Evolutionary conservation across 257 asterid genomes (phyloP), one percentile per base, ranked within the genome.

Genomic region (Scutellaria baicalensis): DNA sequence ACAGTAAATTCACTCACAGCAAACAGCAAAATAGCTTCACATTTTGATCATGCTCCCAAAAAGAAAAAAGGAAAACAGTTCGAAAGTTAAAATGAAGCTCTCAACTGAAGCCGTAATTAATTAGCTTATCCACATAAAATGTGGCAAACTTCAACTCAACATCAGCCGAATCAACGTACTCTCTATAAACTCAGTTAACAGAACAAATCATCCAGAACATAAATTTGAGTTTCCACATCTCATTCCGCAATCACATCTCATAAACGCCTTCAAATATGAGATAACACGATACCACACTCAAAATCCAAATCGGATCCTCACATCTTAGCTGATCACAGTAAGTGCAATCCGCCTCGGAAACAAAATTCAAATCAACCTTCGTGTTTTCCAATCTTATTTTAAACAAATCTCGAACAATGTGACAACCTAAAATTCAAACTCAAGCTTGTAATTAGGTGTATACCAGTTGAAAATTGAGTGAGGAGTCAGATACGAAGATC

Each of bases 391-490:
- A 36, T 42, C 36, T 16, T 35, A 36, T n/a, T 6, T 0, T 3
- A 16, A 43, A 27, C 44, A 13, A 49, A 45, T 1, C 62, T 27
- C 56, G 5, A 44, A 20, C 10, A 16, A 36, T 1, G 39, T 54
- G 47, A 18, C 44, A 39, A 23, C 33, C 21, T 18, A 38, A 18
- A 18, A 13, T 17, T 9, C 39, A 38, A 69, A 43, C 59, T 8
- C 6, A n/a, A 67, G 47, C 70, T 33, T 14, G 43, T 21, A 17
- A 31, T 6, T 13, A 59, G 21, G 59, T 6, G 31, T 17, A 56
- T 68, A 93, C 99, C 96, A 82, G 90, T 71, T 81, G 93, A 89
- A 89, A 83, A 79, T 75, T 20, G 91, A 72, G 82, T 80, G 95
- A 71, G 86, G 81, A 63, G 76, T 35, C 36, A 65, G 78, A 64